Evolutionary conservation across 345 rosid species (phyloP).

Genomic region (Populus ilicifolia): DNA sequence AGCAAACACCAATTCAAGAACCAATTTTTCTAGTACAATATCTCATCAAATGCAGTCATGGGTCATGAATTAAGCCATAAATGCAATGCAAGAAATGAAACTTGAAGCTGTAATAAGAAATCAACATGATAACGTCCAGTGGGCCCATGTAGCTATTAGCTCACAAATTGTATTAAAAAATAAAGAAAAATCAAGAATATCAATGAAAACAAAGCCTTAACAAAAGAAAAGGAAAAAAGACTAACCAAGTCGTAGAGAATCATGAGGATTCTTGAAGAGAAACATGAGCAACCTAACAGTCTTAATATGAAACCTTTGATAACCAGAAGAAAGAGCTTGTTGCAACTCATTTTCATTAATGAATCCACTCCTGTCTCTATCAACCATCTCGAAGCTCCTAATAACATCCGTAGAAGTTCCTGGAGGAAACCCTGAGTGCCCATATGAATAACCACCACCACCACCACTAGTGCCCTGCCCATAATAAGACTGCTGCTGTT

Average conservation of each 20-base stretch:
- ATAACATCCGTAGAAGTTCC: slow-evolving; percentile 53
- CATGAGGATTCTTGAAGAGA: slow-evolving; percentile 56
- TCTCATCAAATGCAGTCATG: not conserved
- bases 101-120: not conserved
- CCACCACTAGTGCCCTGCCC: not conserved
- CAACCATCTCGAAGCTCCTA: slow-evolving; percentile 56
- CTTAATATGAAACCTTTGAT: slow-evolving; percentile 40
- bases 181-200: not conserved
- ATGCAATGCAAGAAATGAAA: not conserved
- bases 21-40: not conserved
- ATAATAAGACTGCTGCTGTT: not conserved
- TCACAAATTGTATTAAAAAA: not conserved
- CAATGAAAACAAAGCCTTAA: not conserved
- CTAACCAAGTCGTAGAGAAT: slow-evolving; percentile 45
- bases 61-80: not conserved
- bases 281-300: slow-evolving; percentile 61
- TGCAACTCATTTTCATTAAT: slow-evolving; percentile 63
- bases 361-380: slow-evolving; percentile 56
- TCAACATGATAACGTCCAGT: not conserved
- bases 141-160: not conserved
- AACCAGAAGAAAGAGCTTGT: slow-evolving; percentile 50
- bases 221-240: not conserved
- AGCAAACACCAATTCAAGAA: not conserved
- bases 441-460: slow-evolving; percentile 22
- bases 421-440: slow-evolving; percentile 34